These are phyloP conservation scores for Tilletia horrida DNA, from an alignment of 1,284 basidiomycete species.

Conservation along the genomic window DNA sequence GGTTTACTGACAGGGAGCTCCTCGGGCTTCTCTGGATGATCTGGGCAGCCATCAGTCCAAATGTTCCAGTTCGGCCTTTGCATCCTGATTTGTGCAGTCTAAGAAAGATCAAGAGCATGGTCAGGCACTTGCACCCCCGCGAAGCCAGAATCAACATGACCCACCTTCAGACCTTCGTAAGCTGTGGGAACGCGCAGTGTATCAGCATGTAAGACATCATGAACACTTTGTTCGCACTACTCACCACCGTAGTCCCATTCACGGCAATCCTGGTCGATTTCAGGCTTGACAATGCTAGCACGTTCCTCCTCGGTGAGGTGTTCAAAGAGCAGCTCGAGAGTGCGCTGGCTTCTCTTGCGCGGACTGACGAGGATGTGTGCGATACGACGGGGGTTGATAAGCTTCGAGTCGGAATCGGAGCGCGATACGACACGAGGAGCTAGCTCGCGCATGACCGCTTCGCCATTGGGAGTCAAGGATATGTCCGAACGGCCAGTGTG, in stretches of 20 bases:
- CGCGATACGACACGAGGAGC: slow-evolving; percentile 39
- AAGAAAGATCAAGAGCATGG: background rate
- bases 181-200: slow-evolving; percentile 13
- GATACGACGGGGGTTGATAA: slow-evolving; percentile 42
- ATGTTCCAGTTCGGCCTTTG: slow-evolving; percentile 49
- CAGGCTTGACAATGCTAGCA: slow-evolving; percentile 28
- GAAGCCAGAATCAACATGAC: background rate
- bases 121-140: background rate
- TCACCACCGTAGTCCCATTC: slow-evolving; percentile 54
- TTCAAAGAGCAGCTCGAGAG: slow-evolving; percentile 44
- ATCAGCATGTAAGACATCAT: background rate
- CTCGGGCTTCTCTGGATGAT: slow-evolving; percentile 34
- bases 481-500: slow-evolving; percentile 53
- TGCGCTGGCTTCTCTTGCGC: slow-evolving; percentile 38
- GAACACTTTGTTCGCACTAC: slow-evolving; percentile 10
- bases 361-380: slow-evolving; percentile 47
- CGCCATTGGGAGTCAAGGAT: slow-evolving; percentile 45
- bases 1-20: slow-evolving; percentile 34
- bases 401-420: slow-evolving; percentile 29
- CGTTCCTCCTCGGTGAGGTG: slow-evolving; percentile 31
- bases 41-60: slow-evolving; percentile 48
- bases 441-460: slow-evolving; percentile 42
- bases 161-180: slow-evolving; percentile 44
- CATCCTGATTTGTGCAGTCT: slow-evolving; percentile 43
- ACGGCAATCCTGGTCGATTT: slow-evolving; percentile 41